A percentile compares a stretch with the other conserved stretches of the same genome.
Conservation (phyloP, 495 filamentous ascomycete species). For the Entonaema liquescens region DNA sequence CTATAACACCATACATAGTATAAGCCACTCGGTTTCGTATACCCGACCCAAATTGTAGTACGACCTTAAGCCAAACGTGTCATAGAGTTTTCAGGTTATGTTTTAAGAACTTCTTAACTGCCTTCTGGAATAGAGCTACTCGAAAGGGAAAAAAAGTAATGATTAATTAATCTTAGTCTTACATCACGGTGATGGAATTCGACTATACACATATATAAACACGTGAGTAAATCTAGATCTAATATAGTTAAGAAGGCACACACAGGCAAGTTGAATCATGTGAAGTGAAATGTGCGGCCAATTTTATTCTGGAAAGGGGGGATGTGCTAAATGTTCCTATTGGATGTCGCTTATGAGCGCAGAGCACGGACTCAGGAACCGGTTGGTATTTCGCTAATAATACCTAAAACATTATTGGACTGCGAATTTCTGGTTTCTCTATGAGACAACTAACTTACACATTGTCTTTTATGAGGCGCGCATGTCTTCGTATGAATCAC, state of each 20-base stretch:
- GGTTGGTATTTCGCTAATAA: constrained; percentile 7
- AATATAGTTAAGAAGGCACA: constrained; percentile 23
- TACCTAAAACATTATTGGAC: constrained; percentile 10
- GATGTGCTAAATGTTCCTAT: constrained; percentile 31
- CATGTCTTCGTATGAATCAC: constrained; percentile 1
- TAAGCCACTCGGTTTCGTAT: not conserved
- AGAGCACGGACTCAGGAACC: constrained; percentile 31
- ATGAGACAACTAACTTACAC: constrained; percentile 12
- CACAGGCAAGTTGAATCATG: constrained; percentile 34
- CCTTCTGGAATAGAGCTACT: not conserved
- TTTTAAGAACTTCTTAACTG: not conserved
- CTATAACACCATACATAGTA: not conserved
- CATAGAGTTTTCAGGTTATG: not conserved
- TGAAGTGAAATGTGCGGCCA: constrained; percentile 37
- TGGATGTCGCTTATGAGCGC: constrained; percentile 10
- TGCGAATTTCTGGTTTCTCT: constrained; percentile 7
- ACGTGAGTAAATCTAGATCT: constrained; percentile 17
- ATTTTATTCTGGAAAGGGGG: constrained; percentile 31
- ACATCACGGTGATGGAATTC: constrained; percentile 6
- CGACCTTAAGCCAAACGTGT: not conserved
- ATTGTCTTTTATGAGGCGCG: not conserved
- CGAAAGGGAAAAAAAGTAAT: not conserved
- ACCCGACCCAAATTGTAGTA: not conserved
- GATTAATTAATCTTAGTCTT: not conserved
- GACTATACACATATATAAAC: not conserved